These are phyloP conservation scores for Pichia inconspicua DNA, from an alignment of 1,139 yeast genomes.

Conservation along the genomic window DNA sequence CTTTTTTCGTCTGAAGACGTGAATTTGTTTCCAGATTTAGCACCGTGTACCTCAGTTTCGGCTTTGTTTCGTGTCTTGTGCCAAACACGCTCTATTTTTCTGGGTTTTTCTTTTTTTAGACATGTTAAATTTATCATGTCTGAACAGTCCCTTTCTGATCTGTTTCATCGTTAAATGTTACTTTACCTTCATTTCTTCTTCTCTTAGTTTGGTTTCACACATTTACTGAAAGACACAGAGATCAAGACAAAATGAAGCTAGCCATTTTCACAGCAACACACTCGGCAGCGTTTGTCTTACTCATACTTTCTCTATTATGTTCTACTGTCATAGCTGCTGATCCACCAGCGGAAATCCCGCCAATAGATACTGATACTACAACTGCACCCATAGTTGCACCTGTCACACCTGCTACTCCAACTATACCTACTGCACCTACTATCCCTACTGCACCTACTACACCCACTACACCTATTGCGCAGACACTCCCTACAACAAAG, in stretches of 20 bases:
- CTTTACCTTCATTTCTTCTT: too few relatives aligned
- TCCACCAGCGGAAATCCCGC: neutral
- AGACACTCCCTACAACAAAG: constrained; percentile 2
- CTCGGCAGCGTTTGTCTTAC: neutral
- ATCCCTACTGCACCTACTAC: neutral
- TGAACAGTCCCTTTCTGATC: neutral
- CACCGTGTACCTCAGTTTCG: neutral
- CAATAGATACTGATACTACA: neutral
- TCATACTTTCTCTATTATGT: neutral
- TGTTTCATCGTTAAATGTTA: neutral
- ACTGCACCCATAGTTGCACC: neutral
- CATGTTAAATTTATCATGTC: neutral
- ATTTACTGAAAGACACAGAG: neutral
- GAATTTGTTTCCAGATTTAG: neutral
- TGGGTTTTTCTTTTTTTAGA: neutral
- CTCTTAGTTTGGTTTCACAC: neutral
- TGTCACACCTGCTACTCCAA: neutral
- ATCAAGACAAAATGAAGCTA: neutral
- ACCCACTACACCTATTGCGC: neutral
- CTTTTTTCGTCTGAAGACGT: too few relatives aligned
- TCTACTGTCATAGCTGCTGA: neutral
- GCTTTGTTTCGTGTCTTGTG: neutral
- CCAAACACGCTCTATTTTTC: neutral
- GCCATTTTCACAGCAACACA: neutral
- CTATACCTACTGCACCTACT: constrained; percentile 1